Evolutionary conservation across 2,329 filamentous ascomycete genomes (phyloP).

Genomic region (Fusarium decemcellulare): DNA sequence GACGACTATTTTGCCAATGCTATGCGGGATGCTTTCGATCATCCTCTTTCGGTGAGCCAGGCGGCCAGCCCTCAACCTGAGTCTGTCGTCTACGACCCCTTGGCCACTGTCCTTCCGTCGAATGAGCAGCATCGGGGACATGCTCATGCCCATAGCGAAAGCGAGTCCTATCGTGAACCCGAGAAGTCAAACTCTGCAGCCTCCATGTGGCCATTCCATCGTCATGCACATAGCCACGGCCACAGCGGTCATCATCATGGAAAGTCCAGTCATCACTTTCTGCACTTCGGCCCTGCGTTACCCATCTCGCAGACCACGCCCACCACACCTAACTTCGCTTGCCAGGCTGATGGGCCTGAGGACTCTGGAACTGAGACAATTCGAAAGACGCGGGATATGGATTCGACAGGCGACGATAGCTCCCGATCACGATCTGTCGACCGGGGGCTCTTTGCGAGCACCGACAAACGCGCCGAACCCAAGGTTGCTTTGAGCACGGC

Average conservation of each 20-base stretch:
- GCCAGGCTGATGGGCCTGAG: constrained; percentile 56
- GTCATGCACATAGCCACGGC: constrained; percentile 58
- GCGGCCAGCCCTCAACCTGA: constrained; percentile 44
- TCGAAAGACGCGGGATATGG: constrained; percentile 58
- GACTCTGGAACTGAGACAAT: constrained; percentile 53
- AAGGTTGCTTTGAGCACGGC: constrained; percentile 75
- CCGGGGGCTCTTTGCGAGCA: constrained; percentile 69
- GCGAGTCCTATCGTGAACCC: constrained; percentile 39
- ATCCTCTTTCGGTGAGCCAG: constrained; percentile 45
- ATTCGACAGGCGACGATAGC: constrained; percentile 58
- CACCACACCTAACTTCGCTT: constrained; percentile 55
- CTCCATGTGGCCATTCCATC: constrained; percentile 50
- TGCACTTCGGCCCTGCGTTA: constrained; percentile 53
- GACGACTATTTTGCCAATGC: constrained; percentile 67
- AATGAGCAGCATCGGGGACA: constrained; percentile 44
- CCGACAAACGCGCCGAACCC: constrained; percentile 75
- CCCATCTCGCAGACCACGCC: constrained; percentile 49
- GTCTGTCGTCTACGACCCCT: constrained; percentile 55
- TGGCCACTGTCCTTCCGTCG: constrained; percentile 56
- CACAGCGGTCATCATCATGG: constrained; percentile 48
- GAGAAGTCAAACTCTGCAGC: constrained; percentile 47
- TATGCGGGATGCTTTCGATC: constrained; percentile 52
- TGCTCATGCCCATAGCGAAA: constrained; percentile 45
- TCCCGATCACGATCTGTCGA: constrained; percentile 75
- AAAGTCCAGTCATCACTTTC: constrained; percentile 53